Evolutionary conservation across 2,329 filamentous ascomycete species (phyloP), one percentile per base, ranked within the genome.

Genomic region (Thermoascus crustaceus): DNA sequence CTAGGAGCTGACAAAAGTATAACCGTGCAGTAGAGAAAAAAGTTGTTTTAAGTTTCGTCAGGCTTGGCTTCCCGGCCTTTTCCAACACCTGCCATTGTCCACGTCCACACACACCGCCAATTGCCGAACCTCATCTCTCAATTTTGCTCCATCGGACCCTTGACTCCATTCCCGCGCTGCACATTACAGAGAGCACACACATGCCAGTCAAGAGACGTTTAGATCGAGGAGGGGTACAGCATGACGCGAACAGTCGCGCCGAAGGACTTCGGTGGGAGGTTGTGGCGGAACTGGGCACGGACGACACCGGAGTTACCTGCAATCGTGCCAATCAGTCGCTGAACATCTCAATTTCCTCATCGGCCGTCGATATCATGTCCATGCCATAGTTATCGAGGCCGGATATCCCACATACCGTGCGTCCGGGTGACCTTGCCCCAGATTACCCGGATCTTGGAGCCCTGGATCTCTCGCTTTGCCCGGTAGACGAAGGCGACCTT

Each of bases 401-500:
- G 17, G 30, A 26, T 22, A 32, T 26, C 36, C 32, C 42, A 67
- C 71, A 58, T 84, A 89, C 85, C 89, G 73, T 96, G 89, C 67
- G 87, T 82, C 64, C 87, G 77, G 66, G 86, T 94, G 67, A 96
- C 82, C 78, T 94, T 95, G 76, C 89, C 89, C 87, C 88, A 96
- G 76, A 96, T 95, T 58, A 96, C 83, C 64, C 89, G 81, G 73
- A 96, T 93, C 82, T 96, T 96, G 68, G 87, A 89, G 67, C 91
- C 91, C 61, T 89, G 85, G 64, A 94, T 78, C 76, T 94, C 86
- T 73, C 81, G 88, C 72, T 85, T 81, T 58, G 82, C 89, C 65
- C 88, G 86, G 80, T 96, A 98, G 71, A 98, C 87, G 71, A 87
- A 98, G 67, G 91, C 91, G 67, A 96, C 80, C 75, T 88, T 88